These are phyloP conservation scores for Backusella tuberculispora DNA, from an alignment of 192 early-diverging fungal genomes.

Conservation along the genomic window DNA sequence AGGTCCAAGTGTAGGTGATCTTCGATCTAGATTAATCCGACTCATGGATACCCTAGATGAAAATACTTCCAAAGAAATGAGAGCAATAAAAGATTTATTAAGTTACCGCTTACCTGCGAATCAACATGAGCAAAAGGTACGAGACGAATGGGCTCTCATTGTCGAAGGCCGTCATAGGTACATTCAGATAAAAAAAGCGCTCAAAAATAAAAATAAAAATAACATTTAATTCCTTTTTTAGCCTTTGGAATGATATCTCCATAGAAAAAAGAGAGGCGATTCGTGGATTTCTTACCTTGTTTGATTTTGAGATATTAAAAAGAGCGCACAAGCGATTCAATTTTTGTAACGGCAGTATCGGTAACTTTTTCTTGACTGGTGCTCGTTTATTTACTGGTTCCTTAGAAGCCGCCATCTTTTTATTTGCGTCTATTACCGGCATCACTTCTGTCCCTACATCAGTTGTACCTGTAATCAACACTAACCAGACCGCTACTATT, in stretches of 20 bases:
- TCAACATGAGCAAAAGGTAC: constrained; percentile 55
- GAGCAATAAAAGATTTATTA: constrained; percentile 70
- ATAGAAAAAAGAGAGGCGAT: constrained; percentile 67
- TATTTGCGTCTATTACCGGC: constrained; percentile 72
- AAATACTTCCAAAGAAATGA: constrained; percentile 46
- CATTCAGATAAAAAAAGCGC: not conserved
- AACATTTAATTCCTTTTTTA: constrained; percentile 22
- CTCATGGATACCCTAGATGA: constrained; percentile 62
- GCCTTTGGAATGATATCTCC: constrained; percentile 55
- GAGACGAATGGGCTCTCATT: constrained; percentile 75
- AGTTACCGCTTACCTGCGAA: constrained; percentile 68
- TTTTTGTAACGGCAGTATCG: constrained; percentile 74
- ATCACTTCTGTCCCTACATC: constrained; percentile 58
- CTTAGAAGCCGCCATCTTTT: constrained; percentile 71
- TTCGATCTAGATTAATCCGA: constrained; percentile 67
- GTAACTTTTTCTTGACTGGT: constrained; percentile 81
- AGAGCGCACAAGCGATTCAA: constrained; percentile 66
- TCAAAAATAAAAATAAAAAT: constrained; percentile 1
- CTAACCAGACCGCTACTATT: constrained; percentile 64
- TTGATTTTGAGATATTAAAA: constrained; percentile 68
- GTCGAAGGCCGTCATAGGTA: constrained; percentile 74
- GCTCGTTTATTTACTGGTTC: constrained; percentile 74
- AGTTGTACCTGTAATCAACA: constrained; percentile 75
- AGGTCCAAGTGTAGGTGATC: constrained; percentile 78
- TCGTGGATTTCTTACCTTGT: constrained; percentile 70